Evolutionary conservation across 2,329 filamentous ascomycete genomes (phyloP), one percentile per base, ranked within the genome.

Genomic region (Arthrobotrys sinensis): DNA sequence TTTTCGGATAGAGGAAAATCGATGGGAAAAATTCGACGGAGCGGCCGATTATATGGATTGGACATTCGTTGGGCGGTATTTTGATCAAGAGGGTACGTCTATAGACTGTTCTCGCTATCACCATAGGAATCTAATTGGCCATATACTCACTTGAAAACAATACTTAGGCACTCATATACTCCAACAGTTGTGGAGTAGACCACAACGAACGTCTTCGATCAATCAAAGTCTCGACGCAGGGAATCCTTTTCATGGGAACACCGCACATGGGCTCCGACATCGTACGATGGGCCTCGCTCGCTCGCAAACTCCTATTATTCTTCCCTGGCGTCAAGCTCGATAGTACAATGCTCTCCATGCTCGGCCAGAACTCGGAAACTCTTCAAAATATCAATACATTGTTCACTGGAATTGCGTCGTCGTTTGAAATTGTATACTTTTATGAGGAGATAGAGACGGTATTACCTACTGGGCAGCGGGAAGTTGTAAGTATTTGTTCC

Each of bases 371-470:
- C 82, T 93, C 91, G 75, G 92, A 93, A 84, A 92, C 89, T 0
- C 84, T 94, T 4, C 89, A 91, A 81, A 90, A 91, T 77, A 93
- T 94, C 83, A 93, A 92, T 83, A 89, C 86, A 64, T 88, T 91
- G 72, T 94, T 94, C 80, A 86, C 91, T 16, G 90, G 93, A 64
- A 89, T 93, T 32, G 90, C 92, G 79, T 88, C 89, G 71, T 87
- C 90, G 0, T 93, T 92, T 82, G 88, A 89, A 80, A 90, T 94
- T 63, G 81, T 81, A 32, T 91, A 92, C 81, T 93, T 93, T 88
- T 92, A 90, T 43, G 91, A 93, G 69, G 92, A 94, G 82, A 91
- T 90, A 53, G 89, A 91, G 80, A 91, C 90, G 79, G 92, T 91
- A 0, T 89, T 82, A 24, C 79, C 80, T 14, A 80, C 79, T 8